Evolutionary conservation across 1,139 yeast species (phyloP).

Genomic region (Yamadazyma sp.): DNA sequence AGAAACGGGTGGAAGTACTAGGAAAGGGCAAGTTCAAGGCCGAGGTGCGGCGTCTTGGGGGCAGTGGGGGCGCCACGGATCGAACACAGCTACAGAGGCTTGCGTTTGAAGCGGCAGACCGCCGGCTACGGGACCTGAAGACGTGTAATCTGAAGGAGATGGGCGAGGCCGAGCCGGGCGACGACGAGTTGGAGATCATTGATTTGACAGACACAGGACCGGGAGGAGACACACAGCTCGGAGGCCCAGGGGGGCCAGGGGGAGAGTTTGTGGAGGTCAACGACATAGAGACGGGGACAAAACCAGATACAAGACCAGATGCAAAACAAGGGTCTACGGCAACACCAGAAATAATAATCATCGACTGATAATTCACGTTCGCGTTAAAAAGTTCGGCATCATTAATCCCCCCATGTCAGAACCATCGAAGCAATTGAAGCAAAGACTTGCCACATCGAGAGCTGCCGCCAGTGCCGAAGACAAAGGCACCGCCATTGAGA

Average conservation of each 20-base stretch:
- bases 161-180: slow-evolving; percentile 29
- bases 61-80: slow-evolving; percentile 19
- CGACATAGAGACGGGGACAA: no score
- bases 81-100: slow-evolving; percentile 36
- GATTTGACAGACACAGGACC: slow-evolving; percentile 5
- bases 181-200: slow-evolving; percentile 30
- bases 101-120: slow-evolving; percentile 66
- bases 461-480: slow-evolving; percentile 3
- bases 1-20: slow-evolving; percentile 39
- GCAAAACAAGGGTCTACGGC: no score
- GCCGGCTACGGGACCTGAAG: slow-evolving; percentile 57
- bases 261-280: no score
- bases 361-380: no score
- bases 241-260: no score
- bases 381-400: no score
- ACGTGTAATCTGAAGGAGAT: slow-evolving; percentile 43
- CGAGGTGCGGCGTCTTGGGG: slow-evolving; percentile 39
- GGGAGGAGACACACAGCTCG: background rate
- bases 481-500: slow-evolving; percentile 25
- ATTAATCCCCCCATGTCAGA: no score
- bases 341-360: background rate
- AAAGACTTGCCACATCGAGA: background rate
- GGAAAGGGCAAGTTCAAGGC: slow-evolving; percentile 38
- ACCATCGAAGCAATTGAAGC: slow-evolving; percentile 7
- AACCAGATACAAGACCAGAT: no score